phyloP scores from a whole-genome alignment of 1,284 basidiomycete species.

The Fomitopsis betulina region DNA sequence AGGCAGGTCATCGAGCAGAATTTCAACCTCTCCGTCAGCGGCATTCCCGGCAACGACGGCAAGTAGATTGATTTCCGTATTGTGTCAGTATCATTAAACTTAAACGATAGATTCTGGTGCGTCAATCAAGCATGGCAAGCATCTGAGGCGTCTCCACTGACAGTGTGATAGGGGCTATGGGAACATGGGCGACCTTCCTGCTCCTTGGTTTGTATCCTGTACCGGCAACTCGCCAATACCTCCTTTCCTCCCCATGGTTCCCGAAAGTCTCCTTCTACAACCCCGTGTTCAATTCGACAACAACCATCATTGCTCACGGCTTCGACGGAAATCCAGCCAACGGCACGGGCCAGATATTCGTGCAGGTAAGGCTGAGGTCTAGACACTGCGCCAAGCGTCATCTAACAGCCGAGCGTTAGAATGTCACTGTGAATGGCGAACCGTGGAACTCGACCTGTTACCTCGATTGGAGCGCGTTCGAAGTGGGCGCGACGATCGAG shows the following conservation, averaged over 20 bases:
- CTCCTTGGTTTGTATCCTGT: slow-evolving; percentile 58
- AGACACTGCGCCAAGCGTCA: not conserved
- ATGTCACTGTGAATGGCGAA: slow-evolving; percentile 49
- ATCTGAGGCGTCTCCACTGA: not conserved
- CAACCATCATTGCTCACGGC: slow-evolving; percentile 46
- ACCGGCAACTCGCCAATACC: slow-evolving; percentile 53
- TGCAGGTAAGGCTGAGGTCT: slow-evolving; percentile 39
- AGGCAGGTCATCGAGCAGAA: slow-evolving; percentile 48
- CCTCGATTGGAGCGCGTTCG: slow-evolving; percentile 58
- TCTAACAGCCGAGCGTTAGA: slow-evolving; percentile 28
- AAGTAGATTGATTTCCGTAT: slow-evolving; percentile 9
- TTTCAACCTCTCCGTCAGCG: slow-evolving; percentile 51
- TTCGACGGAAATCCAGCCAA: slow-evolving; percentile 48
- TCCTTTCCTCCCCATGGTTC: slow-evolving; percentile 62
- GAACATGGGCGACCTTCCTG: slow-evolving; percentile 58
- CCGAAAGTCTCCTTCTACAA: slow-evolving; percentile 55
- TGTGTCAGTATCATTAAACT: not conserved
- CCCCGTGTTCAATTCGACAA: slow-evolving; percentile 50
- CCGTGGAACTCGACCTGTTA: slow-evolving; percentile 58
- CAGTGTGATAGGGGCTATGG: slow-evolving; percentile 55
- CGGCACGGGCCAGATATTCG: slow-evolving; percentile 49
- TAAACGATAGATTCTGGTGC: slow-evolving; percentile 32
- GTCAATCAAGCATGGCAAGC: not conserved
- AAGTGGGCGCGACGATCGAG: slow-evolving; percentile 42
- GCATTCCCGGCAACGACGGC: slow-evolving; percentile 62